phyloP scores from a whole-genome alignment of 768 basidiomycete genomes.

The Serendipita vermifera region DNA sequence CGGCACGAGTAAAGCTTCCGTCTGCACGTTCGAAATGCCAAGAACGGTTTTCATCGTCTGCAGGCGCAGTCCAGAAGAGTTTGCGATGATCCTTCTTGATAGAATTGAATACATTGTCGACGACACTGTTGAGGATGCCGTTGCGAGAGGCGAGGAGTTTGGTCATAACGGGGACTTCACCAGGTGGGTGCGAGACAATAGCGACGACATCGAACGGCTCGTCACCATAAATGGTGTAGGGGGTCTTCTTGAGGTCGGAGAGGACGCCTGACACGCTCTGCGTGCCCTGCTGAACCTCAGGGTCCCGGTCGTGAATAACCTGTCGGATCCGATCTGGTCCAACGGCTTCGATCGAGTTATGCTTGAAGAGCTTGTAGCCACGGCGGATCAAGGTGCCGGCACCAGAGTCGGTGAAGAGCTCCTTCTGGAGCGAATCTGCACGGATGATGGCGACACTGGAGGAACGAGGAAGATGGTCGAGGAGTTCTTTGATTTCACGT shows the following conservation, averaged over 20 bases:
- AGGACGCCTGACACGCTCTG: slow-evolving; percentile 82
- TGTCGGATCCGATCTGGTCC: slow-evolving; percentile 92
- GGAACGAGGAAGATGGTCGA: slow-evolving; percentile 94
- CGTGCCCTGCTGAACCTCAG: slow-evolving; percentile 70
- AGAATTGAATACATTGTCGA: slow-evolving; percentile 96
- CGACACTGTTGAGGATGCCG: slow-evolving; percentile 84
- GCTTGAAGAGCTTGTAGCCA: slow-evolving; percentile 95
- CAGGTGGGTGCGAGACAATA: slow-evolving; percentile 82
- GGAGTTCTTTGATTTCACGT: slow-evolving; percentile 96
- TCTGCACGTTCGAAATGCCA: slow-evolving; percentile 99
- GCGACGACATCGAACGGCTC: slow-evolving; percentile 94
- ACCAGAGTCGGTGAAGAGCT: slow-evolving; percentile 96
- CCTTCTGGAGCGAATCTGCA: slow-evolving; percentile 82
- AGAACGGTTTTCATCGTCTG: slow-evolving; percentile 89
- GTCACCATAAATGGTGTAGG: slow-evolving; percentile 95
- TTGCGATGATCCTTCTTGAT: slow-evolving; percentile 88
- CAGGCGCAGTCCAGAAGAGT: slow-evolving; percentile 95
- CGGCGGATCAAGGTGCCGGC: slow-evolving; percentile 97
- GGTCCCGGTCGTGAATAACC: slow-evolving; percentile 90
- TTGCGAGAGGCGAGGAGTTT: slow-evolving; percentile 80
- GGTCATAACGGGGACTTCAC: slow-evolving; percentile 80
- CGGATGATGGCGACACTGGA: slow-evolving; percentile 98
- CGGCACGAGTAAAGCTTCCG: slow-evolving; percentile 91
- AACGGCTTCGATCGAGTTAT: slow-evolving; percentile 62
- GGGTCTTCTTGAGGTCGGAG: slow-evolving; percentile 61